Evolutionary conservation across 805 yeast genomes (phyloP).

Genomic region (Saccharomyces kudriavzevii): DNA sequence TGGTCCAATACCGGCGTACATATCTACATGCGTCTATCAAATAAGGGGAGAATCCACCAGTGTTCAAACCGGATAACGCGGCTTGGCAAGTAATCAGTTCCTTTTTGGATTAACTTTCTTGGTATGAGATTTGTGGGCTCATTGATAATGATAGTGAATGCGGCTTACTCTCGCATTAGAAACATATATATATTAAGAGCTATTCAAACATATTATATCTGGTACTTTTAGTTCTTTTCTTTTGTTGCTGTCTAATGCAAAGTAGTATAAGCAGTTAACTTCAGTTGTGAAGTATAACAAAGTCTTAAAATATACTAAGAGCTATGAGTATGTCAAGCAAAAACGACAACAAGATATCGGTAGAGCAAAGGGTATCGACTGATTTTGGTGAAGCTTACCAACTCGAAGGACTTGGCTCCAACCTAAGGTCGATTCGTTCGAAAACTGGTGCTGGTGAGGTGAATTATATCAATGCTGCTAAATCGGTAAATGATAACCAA

Average conservation of each 20-base stretch:
- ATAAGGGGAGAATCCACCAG: not conserved
- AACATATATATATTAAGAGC: not conserved
- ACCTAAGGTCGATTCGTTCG: constrained; percentile 9
- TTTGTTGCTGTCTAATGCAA: not conserved
- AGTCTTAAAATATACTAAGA: not conserved
- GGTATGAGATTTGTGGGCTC: not conserved
- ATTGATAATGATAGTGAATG: not conserved
- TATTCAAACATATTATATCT: not conserved
- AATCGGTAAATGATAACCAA: constrained; percentile 15
- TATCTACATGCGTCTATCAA: not conserved
- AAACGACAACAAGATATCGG: not conserved
- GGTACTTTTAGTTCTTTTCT: not conserved
- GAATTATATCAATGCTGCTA: constrained; percentile 18
- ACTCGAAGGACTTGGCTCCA: not conserved
- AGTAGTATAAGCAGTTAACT: not conserved
- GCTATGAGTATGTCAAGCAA: not conserved
- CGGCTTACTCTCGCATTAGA: not conserved
- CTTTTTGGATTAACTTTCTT: not conserved
- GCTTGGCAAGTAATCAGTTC: not conserved
- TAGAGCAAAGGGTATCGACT: not conserved
- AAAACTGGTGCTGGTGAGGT: constrained; percentile 22
- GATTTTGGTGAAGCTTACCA: not conserved
- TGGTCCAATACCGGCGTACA: not conserved
- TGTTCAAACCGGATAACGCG: not conserved
- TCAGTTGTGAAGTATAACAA: not conserved